Evolutionary conservation across 192 early-diverging fungal species (phyloP).

Genomic region (Linnemannia schmuckeri): DNA sequence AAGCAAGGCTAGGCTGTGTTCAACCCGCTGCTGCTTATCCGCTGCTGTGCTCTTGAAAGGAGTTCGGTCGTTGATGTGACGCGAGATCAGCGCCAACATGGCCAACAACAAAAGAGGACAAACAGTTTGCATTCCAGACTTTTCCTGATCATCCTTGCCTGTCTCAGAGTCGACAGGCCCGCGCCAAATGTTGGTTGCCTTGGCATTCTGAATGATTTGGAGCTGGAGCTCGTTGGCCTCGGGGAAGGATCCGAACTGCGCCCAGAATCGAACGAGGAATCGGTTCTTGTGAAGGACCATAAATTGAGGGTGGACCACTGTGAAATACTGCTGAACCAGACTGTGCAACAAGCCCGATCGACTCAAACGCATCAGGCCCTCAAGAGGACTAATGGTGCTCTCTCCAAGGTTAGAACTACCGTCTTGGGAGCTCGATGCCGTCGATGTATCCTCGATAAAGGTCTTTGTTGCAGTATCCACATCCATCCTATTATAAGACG

Average conservation of each 20-base stretch:
- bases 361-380: slow-evolving; percentile 19
- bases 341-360: slow-evolving; percentile 41
- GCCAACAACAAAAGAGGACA: slow-evolving; percentile 40
- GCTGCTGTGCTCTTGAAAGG: slow-evolving; percentile 25
- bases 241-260: slow-evolving; percentile 33
- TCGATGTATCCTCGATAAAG: neutral
- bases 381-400: neutral
- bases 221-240: slow-evolving; percentile 34
- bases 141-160: neutral
- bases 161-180: neutral
- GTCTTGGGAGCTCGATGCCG: neutral
- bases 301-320: slow-evolving; percentile 44
- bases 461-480: slow-evolving; percentile 10
- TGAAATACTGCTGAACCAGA: slow-evolving; percentile 47
- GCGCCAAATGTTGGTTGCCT: slow-evolving; percentile 5
- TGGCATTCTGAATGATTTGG: slow-evolving; percentile 14
- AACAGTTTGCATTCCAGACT: neutral
- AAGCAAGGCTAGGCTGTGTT: slow-evolving; percentile 22
- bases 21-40: slow-evolving; percentile 22
- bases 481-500: slow-evolving; percentile 17
- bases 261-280: slow-evolving; percentile 50
- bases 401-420: neutral
- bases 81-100: slow-evolving; percentile 45
- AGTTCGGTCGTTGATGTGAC: slow-evolving; percentile 38
- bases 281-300: slow-evolving; percentile 47